Conservation (phyloP, 2,329 filamentous ascomycete genomes). For the Aspergillus floridensis region DNA sequence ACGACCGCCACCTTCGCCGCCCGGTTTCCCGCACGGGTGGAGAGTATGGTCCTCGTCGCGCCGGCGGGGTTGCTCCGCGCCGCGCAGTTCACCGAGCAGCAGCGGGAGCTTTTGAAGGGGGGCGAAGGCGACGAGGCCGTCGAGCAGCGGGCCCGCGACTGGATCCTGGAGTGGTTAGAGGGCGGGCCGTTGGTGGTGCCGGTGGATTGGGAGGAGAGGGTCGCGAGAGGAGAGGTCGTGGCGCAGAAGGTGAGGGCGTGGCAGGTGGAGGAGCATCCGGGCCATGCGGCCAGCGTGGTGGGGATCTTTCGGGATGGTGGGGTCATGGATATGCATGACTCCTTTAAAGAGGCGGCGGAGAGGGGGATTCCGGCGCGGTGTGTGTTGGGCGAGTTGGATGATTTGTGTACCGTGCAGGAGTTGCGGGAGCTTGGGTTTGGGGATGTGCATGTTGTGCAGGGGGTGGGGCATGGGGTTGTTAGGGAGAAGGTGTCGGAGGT, state of each 20-base stretch:
- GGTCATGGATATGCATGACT: constrained; percentile 38
- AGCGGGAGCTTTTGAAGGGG: constrained; percentile 22
- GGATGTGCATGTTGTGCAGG: constrained; percentile 37
- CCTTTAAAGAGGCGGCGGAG: constrained; percentile 29
- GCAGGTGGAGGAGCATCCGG: constrained; percentile 48
- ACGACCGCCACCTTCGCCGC: constrained; percentile 41
- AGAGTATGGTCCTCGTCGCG: constrained; percentile 45
- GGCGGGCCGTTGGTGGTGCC: constrained; percentile 45
- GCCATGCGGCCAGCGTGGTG: constrained; percentile 48
- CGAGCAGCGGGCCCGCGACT: constrained; percentile 34
- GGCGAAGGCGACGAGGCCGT: constrained; percentile 20
- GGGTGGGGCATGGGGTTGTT: constrained; percentile 43
- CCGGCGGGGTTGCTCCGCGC: constrained; percentile 46
- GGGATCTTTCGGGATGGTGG: constrained; percentile 49
- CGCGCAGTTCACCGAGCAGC: constrained; percentile 24
- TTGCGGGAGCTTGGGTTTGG: constrained; percentile 33
- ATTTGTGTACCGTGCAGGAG: constrained; percentile 32
- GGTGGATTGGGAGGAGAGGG: constrained; percentile 45
- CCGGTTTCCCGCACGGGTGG: constrained; percentile 27
- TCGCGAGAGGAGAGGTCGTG: constrained; percentile 45
- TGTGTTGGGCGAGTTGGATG: constrained; percentile 41
- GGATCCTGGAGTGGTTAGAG: constrained; percentile 44
- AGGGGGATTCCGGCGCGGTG: constrained; percentile 27
- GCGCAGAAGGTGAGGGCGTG: constrained; percentile 50
- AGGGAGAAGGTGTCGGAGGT: constrained; percentile 40